Evolutionary conservation across 1,284 basidiomycete genomes (phyloP).

Genomic region (Trametes polyzona): DNA sequence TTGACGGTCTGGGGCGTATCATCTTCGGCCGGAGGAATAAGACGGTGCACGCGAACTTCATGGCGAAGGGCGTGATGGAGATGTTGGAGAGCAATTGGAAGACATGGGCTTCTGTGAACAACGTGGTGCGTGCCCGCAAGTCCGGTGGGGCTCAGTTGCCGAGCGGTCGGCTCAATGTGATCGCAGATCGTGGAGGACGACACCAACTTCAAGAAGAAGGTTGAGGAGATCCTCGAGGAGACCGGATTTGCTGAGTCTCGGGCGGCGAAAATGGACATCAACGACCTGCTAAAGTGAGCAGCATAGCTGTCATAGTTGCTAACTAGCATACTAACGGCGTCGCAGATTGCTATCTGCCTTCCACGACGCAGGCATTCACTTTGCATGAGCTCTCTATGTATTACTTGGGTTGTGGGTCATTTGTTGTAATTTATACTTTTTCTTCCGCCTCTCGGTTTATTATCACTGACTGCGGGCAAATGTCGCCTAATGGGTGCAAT

Average conservation of each 20-base stretch:
- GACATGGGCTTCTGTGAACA: slow-evolving; percentile 90
- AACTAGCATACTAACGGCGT: neutral
- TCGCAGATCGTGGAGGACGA: slow-evolving; percentile 74
- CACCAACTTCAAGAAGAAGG: slow-evolving; percentile 70
- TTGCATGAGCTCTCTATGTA: slow-evolving; percentile 49
- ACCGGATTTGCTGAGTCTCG: slow-evolving; percentile 69
- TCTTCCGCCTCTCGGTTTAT: no score
- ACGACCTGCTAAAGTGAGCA: slow-evolving; percentile 74
- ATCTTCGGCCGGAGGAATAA: slow-evolving; percentile 93
- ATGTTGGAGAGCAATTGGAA: slow-evolving; percentile 95
- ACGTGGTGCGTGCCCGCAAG: slow-evolving; percentile 54
- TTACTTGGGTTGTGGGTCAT: neutral
- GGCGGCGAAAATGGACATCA: slow-evolving; percentile 82
- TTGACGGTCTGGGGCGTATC: slow-evolving; percentile 93
- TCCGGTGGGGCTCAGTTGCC: no score
- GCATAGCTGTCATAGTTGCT: neutral
- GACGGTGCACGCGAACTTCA: slow-evolving; percentile 85
- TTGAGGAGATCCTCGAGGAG: slow-evolving; percentile 77
- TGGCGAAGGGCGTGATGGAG: slow-evolving; percentile 92
- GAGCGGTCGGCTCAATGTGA: neutral
- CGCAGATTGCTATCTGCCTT: slow-evolving; percentile 72
- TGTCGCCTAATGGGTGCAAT: no score
- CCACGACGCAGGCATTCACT: slow-evolving; percentile 84
- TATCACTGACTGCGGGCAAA: no score
- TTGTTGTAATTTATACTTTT: slow-evolving; percentile 10